A percentile compares a stretch with the other conserved stretches of the same genome.
Evolutionary conservation across 345 rosid species (phyloP).

Genomic region (Populus simonii): DNA sequence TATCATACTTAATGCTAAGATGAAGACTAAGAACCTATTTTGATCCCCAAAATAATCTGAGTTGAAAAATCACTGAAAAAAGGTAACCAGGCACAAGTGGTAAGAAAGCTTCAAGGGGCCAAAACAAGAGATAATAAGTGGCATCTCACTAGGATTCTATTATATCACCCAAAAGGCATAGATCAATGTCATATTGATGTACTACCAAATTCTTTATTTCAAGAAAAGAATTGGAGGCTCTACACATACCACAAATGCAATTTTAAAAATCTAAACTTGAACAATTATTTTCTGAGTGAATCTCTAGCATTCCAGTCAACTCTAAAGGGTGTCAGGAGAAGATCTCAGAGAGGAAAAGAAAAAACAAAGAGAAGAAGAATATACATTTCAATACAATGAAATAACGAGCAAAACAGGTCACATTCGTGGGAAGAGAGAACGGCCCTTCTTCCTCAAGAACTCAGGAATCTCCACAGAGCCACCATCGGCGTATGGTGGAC

Average conservation of each 20-base stretch:
- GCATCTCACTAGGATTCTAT: neutral
- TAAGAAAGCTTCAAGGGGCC: neutral
- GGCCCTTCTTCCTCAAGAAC: neutral
- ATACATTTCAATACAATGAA: neutral
- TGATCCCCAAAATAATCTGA: neutral
- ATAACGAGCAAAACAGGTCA: neutral
- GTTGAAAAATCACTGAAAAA: neutral
- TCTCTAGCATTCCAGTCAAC: neutral
- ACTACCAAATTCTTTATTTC: neutral
- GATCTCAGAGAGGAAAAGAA: neutral
- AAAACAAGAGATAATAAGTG: neutral
- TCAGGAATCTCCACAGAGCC: neutral
- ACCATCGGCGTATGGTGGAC: neutral
- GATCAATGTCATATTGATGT: neutral
- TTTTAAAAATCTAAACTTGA: neutral
- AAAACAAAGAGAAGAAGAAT: neutral
- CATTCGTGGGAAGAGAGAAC: neutral
- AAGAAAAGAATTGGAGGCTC: neutral
- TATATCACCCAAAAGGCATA: neutral
- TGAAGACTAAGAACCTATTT: neutral
- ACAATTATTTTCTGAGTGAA: neutral
- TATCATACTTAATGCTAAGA: neutral
- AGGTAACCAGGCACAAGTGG: neutral
- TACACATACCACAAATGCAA: neutral
- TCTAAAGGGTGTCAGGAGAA: neutral